These are phyloP conservation scores for Hypomontagnella monticulosa DNA, from an alignment of 495 filamentous ascomycete species.

Conservation along the genomic window DNA sequence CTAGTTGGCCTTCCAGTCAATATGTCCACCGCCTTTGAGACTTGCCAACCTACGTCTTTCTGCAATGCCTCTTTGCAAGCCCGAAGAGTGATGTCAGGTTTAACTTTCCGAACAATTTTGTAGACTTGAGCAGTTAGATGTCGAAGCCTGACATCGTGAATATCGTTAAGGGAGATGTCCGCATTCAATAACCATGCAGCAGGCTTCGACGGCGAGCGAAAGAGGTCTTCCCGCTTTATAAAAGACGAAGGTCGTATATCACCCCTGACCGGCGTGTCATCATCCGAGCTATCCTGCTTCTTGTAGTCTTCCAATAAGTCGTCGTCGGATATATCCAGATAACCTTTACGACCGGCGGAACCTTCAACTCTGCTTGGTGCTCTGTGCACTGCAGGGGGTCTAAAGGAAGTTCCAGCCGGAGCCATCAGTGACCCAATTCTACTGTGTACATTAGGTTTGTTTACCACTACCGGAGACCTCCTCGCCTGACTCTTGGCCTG, in stretches of 20 bases:
- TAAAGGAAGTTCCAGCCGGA: slow-evolving; percentile 79
- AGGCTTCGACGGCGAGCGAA: slow-evolving; percentile 10
- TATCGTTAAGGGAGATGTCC: slow-evolving; percentile 42
- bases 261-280: slow-evolving; percentile 56
- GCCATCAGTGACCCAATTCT: slow-evolving; percentile 72
- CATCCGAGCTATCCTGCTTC: slow-evolving; percentile 56
- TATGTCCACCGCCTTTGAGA: slow-evolving; percentile 39
- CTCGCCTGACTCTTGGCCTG: slow-evolving; percentile 42
- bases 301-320: slow-evolving; percentile 51
- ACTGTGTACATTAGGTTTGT: slow-evolving; percentile 31
- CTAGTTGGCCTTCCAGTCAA: slow-evolving; percentile 23
- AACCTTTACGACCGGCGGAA: slow-evolving; percentile 42
- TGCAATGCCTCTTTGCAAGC: slow-evolving; percentile 42
- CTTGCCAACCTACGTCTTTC: slow-evolving; percentile 42
- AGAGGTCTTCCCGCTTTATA: slow-evolving; percentile 39
- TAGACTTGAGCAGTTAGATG: slow-evolving; percentile 44
- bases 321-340: slow-evolving; percentile 56
- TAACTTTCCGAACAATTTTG: slow-evolving; percentile 37
- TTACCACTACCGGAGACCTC: slow-evolving; percentile 23
- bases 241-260: slow-evolving; percentile 80
- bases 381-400: slow-evolving; percentile 57
- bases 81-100: slow-evolving; percentile 34
- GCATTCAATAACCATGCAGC: slow-evolving; percentile 11
- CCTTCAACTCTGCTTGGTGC: slow-evolving; percentile 15
- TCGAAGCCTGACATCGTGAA: slow-evolving; percentile 43